phyloP scores from a whole-genome alignment of 352 stramenopile genomes.

The Phytophthora pini region DNA sequence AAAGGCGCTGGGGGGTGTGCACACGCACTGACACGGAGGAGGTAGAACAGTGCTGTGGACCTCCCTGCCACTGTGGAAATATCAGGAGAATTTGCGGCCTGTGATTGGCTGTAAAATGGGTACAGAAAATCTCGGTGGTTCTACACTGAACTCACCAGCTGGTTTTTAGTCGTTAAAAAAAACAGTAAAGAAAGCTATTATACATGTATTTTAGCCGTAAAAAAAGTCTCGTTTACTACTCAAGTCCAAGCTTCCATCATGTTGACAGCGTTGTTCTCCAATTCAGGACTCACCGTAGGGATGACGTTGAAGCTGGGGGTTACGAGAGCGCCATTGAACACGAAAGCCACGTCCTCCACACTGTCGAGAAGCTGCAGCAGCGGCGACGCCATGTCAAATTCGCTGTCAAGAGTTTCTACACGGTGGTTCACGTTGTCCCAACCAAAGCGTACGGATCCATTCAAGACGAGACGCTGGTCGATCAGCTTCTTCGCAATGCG shows the following conservation, averaged over 20 bases:
- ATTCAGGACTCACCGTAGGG: background rate
- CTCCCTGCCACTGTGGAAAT: background rate
- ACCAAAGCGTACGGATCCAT: conserved; percentile 3
- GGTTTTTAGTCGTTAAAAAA: too few species aligned
- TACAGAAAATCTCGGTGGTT: background rate
- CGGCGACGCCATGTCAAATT: background rate
- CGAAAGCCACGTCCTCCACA: background rate
- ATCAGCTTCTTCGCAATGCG: background rate
- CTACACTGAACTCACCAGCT: too few species aligned
- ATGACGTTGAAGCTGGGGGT: background rate
- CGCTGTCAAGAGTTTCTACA: background rate
- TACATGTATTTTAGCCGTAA: too few species aligned
- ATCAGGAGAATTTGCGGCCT: background rate
- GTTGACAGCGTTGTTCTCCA: conserved; percentile 23
- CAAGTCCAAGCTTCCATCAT: background rate
- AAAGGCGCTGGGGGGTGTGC: background rate
- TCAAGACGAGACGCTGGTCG: background rate
- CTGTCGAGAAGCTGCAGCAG: conserved; percentile 2
- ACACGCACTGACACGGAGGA: background rate
- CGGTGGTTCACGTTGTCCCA: background rate
- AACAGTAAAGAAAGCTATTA: too few species aligned
- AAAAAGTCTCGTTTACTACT: too few species aligned
- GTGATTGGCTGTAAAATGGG: background rate
- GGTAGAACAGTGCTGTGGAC: too few species aligned
- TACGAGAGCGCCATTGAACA: background rate